Evolutionary conservation across 176 grass and related monocot genomes (phyloP).

Genomic region (Zea mays): DNA sequence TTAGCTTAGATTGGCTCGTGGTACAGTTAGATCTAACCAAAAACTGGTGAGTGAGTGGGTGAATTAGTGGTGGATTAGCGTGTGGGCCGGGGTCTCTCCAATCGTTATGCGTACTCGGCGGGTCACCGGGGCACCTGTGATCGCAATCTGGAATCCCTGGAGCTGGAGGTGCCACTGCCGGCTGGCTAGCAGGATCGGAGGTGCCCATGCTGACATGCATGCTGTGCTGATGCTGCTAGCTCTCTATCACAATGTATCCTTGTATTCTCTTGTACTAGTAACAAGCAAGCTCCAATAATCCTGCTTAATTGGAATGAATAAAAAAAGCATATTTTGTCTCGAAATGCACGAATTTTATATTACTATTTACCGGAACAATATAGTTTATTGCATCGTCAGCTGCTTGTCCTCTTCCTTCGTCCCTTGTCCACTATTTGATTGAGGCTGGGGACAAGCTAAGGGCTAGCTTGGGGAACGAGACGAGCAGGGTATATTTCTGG

Average conservation of each 20-base stretch:
- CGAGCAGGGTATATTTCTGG: slow-evolving; percentile 6
- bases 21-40: slow-evolving; percentile 33
- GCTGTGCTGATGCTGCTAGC: slow-evolving; percentile 16
- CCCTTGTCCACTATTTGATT: not conserved
- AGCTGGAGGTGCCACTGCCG: slow-evolving; percentile 30
- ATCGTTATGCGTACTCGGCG: slow-evolving; percentile 23
- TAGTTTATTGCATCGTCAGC: not conserved
- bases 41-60: not conserved
- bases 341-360: not conserved
- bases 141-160: slow-evolving; percentile 42
- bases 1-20: not conserved
- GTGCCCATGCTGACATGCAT: slow-evolving; percentile 25
- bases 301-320: not conserved
- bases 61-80: slow-evolving; percentile 17
- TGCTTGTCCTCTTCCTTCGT: not conserved
- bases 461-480: slow-evolving; percentile 5
- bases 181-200: not conserved
- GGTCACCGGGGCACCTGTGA: slow-evolving; percentile 48
- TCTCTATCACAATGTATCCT: not conserved
- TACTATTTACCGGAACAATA: not conserved
- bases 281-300: not conserved
- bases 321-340: not conserved
- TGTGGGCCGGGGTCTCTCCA: slow-evolving; percentile 7
- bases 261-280: not conserved
- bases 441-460: not conserved